Conservation (phyloP, 2,329 filamentous ascomycete species). For the Penicillium sp. region DNA sequence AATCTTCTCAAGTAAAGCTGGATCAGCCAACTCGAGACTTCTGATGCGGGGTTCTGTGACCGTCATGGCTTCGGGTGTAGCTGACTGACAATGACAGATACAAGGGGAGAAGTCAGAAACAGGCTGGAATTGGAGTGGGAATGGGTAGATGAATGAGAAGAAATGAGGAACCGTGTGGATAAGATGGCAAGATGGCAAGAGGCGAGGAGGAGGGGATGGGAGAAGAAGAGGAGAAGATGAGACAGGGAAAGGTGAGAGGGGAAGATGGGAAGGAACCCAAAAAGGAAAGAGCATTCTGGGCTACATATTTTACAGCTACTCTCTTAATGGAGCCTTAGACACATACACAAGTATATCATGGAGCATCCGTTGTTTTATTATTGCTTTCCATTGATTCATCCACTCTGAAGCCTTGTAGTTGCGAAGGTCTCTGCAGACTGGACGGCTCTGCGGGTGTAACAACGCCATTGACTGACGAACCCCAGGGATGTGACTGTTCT, state of each 20-base stretch:
- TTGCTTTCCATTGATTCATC: too few relatives aligned
- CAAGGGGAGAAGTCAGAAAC: too few relatives aligned
- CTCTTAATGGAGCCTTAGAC: too few relatives aligned
- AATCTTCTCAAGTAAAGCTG: constrained; percentile 35
- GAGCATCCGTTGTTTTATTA: too few relatives aligned
- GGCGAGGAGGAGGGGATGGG: not conserved
- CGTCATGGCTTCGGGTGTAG: not conserved
- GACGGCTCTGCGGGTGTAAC: too few relatives aligned
- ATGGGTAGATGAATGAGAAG: not conserved
- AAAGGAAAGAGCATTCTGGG: not conserved
- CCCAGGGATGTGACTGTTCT: too few relatives aligned
- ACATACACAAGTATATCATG: too few relatives aligned
- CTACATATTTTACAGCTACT: too few relatives aligned
- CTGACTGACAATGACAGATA: not conserved
- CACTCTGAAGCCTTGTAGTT: too few relatives aligned
- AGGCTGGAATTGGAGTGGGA: not conserved
- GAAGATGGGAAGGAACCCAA: not conserved
- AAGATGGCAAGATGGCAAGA: not conserved
- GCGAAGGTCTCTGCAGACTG: too few relatives aligned
- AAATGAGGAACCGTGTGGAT: not conserved
- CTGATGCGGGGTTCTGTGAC: not conserved
- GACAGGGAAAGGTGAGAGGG: not conserved
- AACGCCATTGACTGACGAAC: too few relatives aligned
- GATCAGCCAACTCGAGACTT: constrained; percentile 15
- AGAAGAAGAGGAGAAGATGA: not conserved